Conservation (phyloP, 2,329 filamentous ascomycete genomes). For the Colletotrichum tropicicola region DNA sequence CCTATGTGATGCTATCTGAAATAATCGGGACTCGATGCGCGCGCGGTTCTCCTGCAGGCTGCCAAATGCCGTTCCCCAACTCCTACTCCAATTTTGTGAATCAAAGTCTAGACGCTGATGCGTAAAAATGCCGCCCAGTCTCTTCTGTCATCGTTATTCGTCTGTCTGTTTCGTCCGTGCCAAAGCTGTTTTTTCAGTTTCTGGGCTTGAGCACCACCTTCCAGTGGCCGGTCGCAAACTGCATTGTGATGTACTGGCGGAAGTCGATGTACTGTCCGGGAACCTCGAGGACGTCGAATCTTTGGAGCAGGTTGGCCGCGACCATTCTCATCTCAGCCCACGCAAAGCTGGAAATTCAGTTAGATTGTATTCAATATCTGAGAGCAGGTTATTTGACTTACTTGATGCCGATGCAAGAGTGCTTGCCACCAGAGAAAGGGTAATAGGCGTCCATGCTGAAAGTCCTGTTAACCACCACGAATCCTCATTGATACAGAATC, state of each 20-base stretch:
- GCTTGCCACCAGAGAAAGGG: slow-evolving; percentile 33
- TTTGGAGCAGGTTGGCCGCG: slow-evolving; percentile 33
- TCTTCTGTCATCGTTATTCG: too few relatives aligned
- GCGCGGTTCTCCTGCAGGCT: too few relatives aligned
- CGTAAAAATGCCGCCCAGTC: too few relatives aligned
- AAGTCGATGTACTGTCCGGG: slow-evolving; percentile 34
- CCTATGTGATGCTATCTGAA: too few relatives aligned
- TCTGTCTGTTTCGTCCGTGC: too few relatives aligned
- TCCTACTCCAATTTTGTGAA: too few relatives aligned
- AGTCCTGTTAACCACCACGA: not conserved
- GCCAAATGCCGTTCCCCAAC: too few relatives aligned
- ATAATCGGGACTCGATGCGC: too few relatives aligned
- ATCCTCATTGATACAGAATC: not conserved
- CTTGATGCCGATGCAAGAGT: slow-evolving; percentile 37
- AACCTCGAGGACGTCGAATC: slow-evolving; percentile 34
- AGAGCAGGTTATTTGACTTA: not conserved
- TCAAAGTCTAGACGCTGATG: too few relatives aligned
- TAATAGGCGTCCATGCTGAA: slow-evolving; percentile 27
- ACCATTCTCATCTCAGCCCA: slow-evolving; percentile 38
- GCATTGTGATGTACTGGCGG: slow-evolving; percentile 37
- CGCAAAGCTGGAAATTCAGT: slow-evolving; percentile 27
- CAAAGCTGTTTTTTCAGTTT: not conserved
- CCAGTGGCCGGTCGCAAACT: slow-evolving; percentile 38
- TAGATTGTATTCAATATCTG: not conserved
- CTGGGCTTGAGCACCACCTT: slow-evolving; percentile 43